Conservation (phyloP, 129 eudicot genomes). For the Dittrichia graveolens region DNA sequence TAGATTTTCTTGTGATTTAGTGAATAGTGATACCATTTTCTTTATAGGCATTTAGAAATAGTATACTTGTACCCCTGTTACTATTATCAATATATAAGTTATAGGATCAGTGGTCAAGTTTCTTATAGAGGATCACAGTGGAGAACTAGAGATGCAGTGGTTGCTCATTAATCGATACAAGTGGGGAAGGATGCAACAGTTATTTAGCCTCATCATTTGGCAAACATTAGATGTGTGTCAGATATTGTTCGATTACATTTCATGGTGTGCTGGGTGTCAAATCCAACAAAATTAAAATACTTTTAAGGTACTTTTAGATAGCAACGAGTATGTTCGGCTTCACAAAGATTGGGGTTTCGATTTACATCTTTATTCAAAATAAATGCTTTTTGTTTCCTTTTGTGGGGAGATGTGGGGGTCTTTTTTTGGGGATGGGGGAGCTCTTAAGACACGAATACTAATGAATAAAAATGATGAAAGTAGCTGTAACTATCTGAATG, state of each 20-base stretch:
- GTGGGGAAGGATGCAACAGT: not conserved
- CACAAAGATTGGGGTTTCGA: not conserved
- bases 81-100: not conserved
- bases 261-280: slow-evolving; percentile 9
- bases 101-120: not conserved
- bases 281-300: slow-evolving; percentile 3
- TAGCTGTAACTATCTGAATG: not conserved
- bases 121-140: not conserved
- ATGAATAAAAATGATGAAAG: not conserved
- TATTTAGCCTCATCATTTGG: slow-evolving; percentile 3
- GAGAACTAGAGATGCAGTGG: not conserved
- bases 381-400: not conserved
- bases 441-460: not conserved
- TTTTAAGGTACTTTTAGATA: not conserved
- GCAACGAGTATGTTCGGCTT: not conserved
- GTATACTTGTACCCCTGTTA: not conserved
- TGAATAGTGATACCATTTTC: not conserved
- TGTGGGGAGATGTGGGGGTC: not conserved
- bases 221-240: not conserved
- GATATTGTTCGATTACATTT: slow-evolving; percentile 3
- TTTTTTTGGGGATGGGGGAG: not conserved
- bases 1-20: not conserved
- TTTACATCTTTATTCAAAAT: too few species aligned
- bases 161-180: not conserved
- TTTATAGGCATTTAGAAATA: not conserved